Base-by-base conservation (phyloP, 208 protist species). In the Naegleria gruberi region DNA sequence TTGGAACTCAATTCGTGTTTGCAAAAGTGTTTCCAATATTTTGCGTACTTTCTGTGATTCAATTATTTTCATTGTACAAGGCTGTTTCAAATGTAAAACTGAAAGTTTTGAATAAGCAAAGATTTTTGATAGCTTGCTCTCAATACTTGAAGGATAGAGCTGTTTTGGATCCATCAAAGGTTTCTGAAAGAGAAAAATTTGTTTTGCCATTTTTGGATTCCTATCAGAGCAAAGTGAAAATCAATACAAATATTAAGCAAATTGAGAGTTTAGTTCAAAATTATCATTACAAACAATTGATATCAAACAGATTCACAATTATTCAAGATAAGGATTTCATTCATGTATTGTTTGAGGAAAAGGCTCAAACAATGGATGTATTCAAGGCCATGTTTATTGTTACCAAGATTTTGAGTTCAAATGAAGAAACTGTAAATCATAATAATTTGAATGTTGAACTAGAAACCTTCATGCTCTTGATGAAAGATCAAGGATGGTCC, bases 91-190 rank as follows among this genome's bases (percentile, higher is more conserved):
- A 15, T 26, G 84, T 88, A 43, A 10, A 41, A 65, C 2, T 88
- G 34, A 41, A 65, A 51, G 30, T 43, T 44, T 65, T 88, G 19
- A 88, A 88, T 41, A 37, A 44, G 30, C 84, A 88, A 65, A 88
- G 45, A 65, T 23, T 65, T 45, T 10, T 45, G 0, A 6, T 88
- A 4, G 8, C 65, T 19, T 51, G 15, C 4, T 30, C 19, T 30
- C 44, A 65, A 30, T 88, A 43, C 46, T 41, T 88, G 7, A 77
- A 77, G 12, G 65, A 37, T 37, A 26, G 7, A 17, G 26, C 1
- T 23, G n/a, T 88, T 26, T 26, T 88, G 30, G 43, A 10, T 30
- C 84, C 84, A 51, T n/a, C 84, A 43, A n/a, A 88, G 4, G 26
- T 88, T 26, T 43, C n/a, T 42, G 7, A 65, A 87, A 57, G 26